Base-by-base conservation (phyloP, 305 asterid species). In the Coffea humblotiana region DNA sequence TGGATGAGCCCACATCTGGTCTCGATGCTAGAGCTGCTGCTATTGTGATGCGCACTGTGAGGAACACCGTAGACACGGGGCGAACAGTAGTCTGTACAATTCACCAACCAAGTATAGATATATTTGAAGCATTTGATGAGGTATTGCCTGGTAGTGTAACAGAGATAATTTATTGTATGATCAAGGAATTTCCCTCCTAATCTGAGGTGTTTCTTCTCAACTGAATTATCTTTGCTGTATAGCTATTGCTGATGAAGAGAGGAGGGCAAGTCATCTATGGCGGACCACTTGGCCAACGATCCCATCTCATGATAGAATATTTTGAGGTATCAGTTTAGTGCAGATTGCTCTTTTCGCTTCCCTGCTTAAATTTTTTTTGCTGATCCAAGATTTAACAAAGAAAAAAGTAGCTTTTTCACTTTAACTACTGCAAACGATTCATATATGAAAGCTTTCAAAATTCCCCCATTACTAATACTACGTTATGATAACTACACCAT, bases 1-100 rank as follows among this genome's bases (percentile, higher is more conserved):
- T 95, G 99, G 99, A 95, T 76, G 99, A 95, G 72, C 99, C 98
- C 12, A 95, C 99, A 29, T 91, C 99, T 18, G 97, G 99, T 0
- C 98, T 95, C 37, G 99, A 95, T 86, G 99, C 99, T 78, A 88
- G 98, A 87, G 97, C 99, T 74, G 99, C 99, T 67, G 99, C 99
- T n/a, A 93, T 96, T 58, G 98, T 96, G 84, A 96, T 94, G 99
- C 82, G 99, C 64, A 84, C 99, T 9, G 99, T 96, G 43, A 91
- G 99, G 37, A 96, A 94, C 88, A 96, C 98, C 0, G 98, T 95
- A 8, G 98, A 93, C 75, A 94, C 98, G 0, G 98, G 98, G 37
- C 84, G 97, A 79, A 93, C 97, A 13, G 98, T 94, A 19, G 97
- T 94, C 69, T 94, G 98, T 88, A 94, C 98, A 27, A 94, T 94